phyloP scores from a whole-genome alignment of 345 rosid species.

The Acer saccharum region DNA sequence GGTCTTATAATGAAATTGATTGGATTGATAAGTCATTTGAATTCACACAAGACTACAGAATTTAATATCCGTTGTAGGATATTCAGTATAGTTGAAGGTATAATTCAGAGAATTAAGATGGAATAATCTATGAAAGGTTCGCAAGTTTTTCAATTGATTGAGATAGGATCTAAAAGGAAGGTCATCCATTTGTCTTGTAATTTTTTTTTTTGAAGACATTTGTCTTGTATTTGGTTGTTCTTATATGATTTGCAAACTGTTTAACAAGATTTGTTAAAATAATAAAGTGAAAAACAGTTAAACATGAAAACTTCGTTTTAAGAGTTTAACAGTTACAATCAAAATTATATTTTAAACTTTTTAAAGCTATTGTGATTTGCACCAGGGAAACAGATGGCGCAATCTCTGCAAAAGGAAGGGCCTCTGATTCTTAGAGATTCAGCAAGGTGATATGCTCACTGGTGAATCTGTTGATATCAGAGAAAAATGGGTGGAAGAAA shows the following conservation, averaged over 20 bases:
- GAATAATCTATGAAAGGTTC: not conserved
- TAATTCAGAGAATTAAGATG: not conserved
- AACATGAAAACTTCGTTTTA: not conserved
- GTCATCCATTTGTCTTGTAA: not conserved
- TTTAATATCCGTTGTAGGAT: not conserved
- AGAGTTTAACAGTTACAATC: not conserved
- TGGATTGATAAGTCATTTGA: not conserved
- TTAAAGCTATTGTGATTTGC: slow-evolving; percentile 4
- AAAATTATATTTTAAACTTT: slow-evolving; percentile 9
- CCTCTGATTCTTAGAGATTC: slow-evolving; percentile 53
- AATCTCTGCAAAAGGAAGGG: slow-evolving; percentile 57
- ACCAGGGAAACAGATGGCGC: slow-evolving; percentile 65
- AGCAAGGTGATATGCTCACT: slow-evolving; percentile 47
- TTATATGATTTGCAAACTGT: not conserved
- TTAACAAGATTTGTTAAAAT: not conserved
- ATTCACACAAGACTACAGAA: not conserved
- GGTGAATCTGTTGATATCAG: slow-evolving; percentile 58
- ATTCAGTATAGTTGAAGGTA: not conserved
- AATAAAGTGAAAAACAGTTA: not conserved
- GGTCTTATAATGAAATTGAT: not conserved
- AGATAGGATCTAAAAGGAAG: not conserved
- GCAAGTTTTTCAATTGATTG: not conserved
- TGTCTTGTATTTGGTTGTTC: not conserved
- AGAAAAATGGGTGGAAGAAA: slow-evolving; percentile 77
- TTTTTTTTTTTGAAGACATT: not conserved